Percentiles rank a stretch among this genome's conserved stretches.
These are phyloP conservation scores for Penicillium sp. DNA, from an alignment of 2,329 filamentous ascomycete species.

Conservation along the genomic window DNA sequence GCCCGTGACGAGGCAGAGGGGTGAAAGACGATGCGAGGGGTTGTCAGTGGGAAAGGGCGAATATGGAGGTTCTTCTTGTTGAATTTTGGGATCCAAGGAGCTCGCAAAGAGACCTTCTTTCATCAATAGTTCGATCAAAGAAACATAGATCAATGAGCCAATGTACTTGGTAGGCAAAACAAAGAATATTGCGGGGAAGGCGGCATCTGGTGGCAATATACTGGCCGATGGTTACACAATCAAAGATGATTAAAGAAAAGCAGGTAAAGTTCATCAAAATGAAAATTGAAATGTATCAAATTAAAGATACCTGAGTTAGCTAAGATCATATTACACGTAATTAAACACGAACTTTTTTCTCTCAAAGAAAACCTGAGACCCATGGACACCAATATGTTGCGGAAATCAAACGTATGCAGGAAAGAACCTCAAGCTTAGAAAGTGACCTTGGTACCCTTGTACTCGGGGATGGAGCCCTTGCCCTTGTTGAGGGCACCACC, in stretches of 20 bases:
- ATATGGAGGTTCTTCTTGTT: neutral
- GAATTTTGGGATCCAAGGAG: neutral
- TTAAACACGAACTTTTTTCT: slow-evolving; percentile 25
- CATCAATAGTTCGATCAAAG: neutral
- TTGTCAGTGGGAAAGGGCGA: neutral
- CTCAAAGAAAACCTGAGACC: slow-evolving; percentile 19
- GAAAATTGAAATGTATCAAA: slow-evolving; percentile 20
- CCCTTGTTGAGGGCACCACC: slow-evolving; percentile 51
- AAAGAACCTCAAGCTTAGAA: slow-evolving; percentile 49
- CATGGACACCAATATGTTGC: slow-evolving; percentile 22
- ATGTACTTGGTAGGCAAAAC: neutral
- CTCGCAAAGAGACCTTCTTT: neutral
- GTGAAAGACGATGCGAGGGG: slow-evolving; percentile 11
- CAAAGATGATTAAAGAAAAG: neutral
- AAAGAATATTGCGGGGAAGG: slow-evolving; percentile 13
- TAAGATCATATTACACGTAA: slow-evolving; percentile 16
- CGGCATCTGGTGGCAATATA: slow-evolving; percentile 11
- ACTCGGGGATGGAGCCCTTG: slow-evolving; percentile 61
- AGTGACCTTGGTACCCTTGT: slow-evolving; percentile 77
- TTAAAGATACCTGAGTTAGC: slow-evolving; percentile 17
- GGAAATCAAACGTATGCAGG: slow-evolving; percentile 16
- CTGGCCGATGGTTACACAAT: neutral
- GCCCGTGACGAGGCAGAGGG: slow-evolving; percentile 19
- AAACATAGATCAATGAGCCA: neutral
- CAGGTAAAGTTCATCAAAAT: neutral